Conservation (phyloP, 495 filamentous ascomycete genomes). For the Tricharina praecox region DNA sequence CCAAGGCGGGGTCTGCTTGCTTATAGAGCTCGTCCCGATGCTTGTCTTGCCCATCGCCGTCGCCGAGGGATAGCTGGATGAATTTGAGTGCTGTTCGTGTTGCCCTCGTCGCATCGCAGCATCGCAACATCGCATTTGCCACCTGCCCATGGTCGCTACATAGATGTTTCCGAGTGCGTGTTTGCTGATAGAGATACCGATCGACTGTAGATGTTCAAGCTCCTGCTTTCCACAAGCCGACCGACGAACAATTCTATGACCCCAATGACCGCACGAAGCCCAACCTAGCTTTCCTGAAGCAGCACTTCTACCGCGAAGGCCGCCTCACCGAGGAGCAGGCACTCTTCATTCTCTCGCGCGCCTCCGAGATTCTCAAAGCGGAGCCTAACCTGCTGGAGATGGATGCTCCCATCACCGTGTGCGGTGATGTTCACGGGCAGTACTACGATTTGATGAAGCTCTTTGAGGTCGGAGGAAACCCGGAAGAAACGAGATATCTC, state of each 20-base stretch:
- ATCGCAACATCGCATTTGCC: no score
- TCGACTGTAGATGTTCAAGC: conserved; percentile 48
- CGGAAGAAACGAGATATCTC: conserved; percentile 85
- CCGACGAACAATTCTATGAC: conserved; percentile 54
- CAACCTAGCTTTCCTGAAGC: conserved; percentile 83
- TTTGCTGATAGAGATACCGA: no score
- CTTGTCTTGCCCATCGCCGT: no score
- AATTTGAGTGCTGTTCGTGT: no score
- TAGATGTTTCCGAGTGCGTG: no score
- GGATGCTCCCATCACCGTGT: conserved; percentile 99
- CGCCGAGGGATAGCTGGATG: no score
- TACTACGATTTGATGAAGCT: conserved; percentile 99
- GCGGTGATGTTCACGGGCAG: conserved; percentile 94
- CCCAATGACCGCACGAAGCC: conserved; percentile 74
- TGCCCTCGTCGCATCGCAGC: no score
- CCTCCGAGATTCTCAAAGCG: conserved; percentile 61
- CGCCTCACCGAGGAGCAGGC: conserved; percentile 94
- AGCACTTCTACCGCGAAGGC: conserved; percentile 95
- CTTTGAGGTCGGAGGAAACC: conserved; percentile 95
- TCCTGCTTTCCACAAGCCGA: conserved; percentile 76
- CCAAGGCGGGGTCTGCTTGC: no score
- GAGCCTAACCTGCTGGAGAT: conserved; percentile 97
- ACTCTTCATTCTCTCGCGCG: conserved; percentile 77
- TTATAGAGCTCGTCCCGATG: no score
- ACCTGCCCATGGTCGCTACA: no score